Evolutionary conservation across 2,329 filamentous ascomycete species (phyloP).

Genomic region (Geosmithia morbida): DNA sequence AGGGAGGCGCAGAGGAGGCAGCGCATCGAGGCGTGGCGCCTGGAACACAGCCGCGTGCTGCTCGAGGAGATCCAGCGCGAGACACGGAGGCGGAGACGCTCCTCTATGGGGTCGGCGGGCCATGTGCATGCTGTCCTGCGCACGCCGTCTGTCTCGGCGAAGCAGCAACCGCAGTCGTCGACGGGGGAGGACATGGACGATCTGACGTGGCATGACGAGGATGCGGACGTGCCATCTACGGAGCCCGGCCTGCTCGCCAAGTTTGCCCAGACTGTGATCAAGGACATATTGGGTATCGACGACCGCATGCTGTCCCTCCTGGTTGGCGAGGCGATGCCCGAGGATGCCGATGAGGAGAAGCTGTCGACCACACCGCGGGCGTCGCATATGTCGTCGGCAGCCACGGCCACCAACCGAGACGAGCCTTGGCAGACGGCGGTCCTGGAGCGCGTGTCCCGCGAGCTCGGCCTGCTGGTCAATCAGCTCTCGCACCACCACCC

Average conservation of each 20-base stretch:
- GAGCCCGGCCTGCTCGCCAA: slow-evolving; percentile 64
- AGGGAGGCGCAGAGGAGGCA: slow-evolving; percentile 62
- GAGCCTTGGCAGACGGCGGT: slow-evolving; percentile 58
- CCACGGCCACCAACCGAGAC: not conserved
- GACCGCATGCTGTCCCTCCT: slow-evolving; percentile 73
- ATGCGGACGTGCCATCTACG: slow-evolving; percentile 24
- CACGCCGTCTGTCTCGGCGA: slow-evolving; percentile 8
- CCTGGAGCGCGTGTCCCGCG: slow-evolving; percentile 70
- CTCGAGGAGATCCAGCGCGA: slow-evolving; percentile 83
- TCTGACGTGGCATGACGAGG: slow-evolving; percentile 39
- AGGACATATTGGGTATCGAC: slow-evolving; percentile 82
- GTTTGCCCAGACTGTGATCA: slow-evolving; percentile 74
- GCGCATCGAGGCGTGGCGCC: slow-evolving; percentile 80
- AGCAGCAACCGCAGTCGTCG: slow-evolving; percentile 4
- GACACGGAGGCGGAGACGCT: slow-evolving; percentile 54
- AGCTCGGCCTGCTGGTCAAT: slow-evolving; percentile 72
- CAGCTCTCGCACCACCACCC: slow-evolving; percentile 70
- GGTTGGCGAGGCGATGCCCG: slow-evolving; percentile 64
- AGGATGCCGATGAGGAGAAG: slow-evolving; percentile 19
- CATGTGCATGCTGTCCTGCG: slow-evolving; percentile 12
- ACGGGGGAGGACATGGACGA: slow-evolving; percentile 18
- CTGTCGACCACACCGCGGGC: slow-evolving; percentile 32
- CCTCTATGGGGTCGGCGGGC: slow-evolving; percentile 29
- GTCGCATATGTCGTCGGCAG: slow-evolving; percentile 27
- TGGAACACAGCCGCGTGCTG: slow-evolving; percentile 78